Conservation (phyloP, 345 rosid species). For the Salix exigua region DNA sequence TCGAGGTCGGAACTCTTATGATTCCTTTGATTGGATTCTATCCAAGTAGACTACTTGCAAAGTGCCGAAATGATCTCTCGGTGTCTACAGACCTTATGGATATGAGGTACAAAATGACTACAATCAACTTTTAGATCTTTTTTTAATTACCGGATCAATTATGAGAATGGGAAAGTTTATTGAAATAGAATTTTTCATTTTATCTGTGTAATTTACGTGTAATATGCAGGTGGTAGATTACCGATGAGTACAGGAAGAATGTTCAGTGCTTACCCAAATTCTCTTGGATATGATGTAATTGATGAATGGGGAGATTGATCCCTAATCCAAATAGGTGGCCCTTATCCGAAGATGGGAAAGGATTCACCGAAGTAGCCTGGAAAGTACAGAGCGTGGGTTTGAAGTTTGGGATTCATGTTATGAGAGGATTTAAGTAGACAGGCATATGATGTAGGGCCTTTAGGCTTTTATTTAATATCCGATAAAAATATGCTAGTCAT, state of each 20-base stretch:
- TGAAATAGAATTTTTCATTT: not conserved
- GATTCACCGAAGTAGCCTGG: slow-evolving; percentile 69
- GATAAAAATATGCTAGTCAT: too few relatives aligned
- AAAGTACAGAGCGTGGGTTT: slow-evolving; percentile 81
- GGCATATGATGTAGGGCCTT: slow-evolving; percentile 68
- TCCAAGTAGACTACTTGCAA: too few relatives aligned
- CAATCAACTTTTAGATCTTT: too few relatives aligned
- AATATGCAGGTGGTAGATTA: slow-evolving; percentile 95
- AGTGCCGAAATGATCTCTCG: too few relatives aligned
- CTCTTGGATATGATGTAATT: slow-evolving; percentile 84
- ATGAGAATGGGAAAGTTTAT: not conserved
- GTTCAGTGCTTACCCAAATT: slow-evolving; percentile 69
- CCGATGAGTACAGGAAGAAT: slow-evolving; percentile 84
- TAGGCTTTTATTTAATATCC: not conserved
- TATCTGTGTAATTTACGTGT: slow-evolving; percentile 7
- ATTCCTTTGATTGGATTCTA: too few relatives aligned
- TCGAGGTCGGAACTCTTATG: too few relatives aligned
- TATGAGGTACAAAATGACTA: too few relatives aligned
- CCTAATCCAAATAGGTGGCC: slow-evolving; percentile 93
- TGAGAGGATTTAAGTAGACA: slow-evolving; percentile 94
- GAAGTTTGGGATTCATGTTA: slow-evolving; percentile 90
- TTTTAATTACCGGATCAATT: not conserved
- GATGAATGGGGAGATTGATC: slow-evolving; percentile 84
- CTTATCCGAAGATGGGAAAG: slow-evolving; percentile 70
- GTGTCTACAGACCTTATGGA: too few relatives aligned